These are phyloP conservation scores for Aspergillus thermomutatus DNA, from an alignment of 2,329 filamentous ascomycete species.

Conservation along the genomic window DNA sequence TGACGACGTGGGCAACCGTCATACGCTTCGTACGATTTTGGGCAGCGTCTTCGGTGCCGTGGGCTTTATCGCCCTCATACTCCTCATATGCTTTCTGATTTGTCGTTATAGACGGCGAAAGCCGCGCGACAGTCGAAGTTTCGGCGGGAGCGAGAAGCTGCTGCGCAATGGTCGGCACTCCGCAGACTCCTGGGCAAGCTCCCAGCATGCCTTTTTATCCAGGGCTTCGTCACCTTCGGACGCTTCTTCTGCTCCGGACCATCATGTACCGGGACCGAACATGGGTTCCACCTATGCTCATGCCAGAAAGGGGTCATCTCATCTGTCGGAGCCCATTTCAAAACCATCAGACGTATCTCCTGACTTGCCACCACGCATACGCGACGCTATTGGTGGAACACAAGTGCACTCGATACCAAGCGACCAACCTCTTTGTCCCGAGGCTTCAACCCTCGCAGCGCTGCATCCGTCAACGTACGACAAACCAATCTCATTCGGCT, in stretches of 20 bases:
- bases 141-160: slow-evolving; percentile 16
- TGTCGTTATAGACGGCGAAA: slow-evolving; percentile 21
- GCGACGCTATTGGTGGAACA: not conserved
- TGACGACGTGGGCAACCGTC: not conserved
- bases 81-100: slow-evolving; percentile 22
- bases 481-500: not conserved
- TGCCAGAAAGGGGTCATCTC: not conserved
- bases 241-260: slow-evolving; percentile 7
- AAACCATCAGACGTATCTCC: not conserved
- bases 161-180: slow-evolving; percentile 12
- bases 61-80: slow-evolving; percentile 19
- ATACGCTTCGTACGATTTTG: slow-evolving; percentile 21
- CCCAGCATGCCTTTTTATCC: slow-evolving; percentile 11
- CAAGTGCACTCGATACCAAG: not conserved
- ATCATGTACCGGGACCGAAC: not conserved
- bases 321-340: not conserved
- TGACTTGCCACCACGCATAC: not conserved
- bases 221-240: slow-evolving; percentile 8
- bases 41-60: slow-evolving; percentile 28
- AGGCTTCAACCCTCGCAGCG: not conserved
- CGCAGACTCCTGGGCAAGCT: slow-evolving; percentile 15
- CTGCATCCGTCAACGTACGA: not conserved
- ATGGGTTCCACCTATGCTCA: not conserved
- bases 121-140: slow-evolving; percentile 1
- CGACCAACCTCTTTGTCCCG: not conserved